Evolutionary conservation across 1,139 yeast species (phyloP), one percentile per base, ranked within the genome.

Genomic region (Petasospora fabianii): DNA sequence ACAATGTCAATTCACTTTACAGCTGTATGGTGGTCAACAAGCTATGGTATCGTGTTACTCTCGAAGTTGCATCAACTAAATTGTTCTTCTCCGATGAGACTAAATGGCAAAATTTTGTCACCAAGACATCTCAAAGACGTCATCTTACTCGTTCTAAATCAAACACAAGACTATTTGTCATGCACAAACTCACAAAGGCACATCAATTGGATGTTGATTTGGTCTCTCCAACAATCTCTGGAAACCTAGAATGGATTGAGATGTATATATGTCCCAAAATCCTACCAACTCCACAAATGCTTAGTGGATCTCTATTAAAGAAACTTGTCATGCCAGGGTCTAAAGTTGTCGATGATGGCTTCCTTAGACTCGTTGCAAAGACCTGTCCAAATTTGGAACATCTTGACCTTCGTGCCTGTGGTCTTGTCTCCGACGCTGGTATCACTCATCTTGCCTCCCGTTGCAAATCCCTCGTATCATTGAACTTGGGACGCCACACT

Each of bases 391-490:
- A 71, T 33, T 66, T 90, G 39, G 75, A 73, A 46, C 68, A 70
- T 17, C 64, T 90, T 36, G 97, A 90, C 54, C 62, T 90, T 21
- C 69, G 97, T 33, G 97, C 96, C 0, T 88, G 97, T 62, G 92
- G 85, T 48, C 65, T 68, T 43, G 75, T 90, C 13, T 70, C 86
- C 3, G 97, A 90, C 62, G 65, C 76, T 24, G 92, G 96, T 1
- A 63, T 90, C 19, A 77, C 79, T 44, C 71, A 75, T 17, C 61
- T 90, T 26, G 85, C 88, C 0, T 60, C 69, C 31, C 59, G 69
- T 43, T 87, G 96, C 59, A 67, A 60, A 1, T 61, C 69, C 15
- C 67, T 90, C 30, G 65, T 63, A 34, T 63, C 69, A 30, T 64
- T 90, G 34, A 90, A 90, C 54, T 71, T 88, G 38, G 97, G 97